These are phyloP conservation scores for Geum urbanum DNA, from an alignment of 306 rosid genomes.

Conservation along the genomic window DNA sequence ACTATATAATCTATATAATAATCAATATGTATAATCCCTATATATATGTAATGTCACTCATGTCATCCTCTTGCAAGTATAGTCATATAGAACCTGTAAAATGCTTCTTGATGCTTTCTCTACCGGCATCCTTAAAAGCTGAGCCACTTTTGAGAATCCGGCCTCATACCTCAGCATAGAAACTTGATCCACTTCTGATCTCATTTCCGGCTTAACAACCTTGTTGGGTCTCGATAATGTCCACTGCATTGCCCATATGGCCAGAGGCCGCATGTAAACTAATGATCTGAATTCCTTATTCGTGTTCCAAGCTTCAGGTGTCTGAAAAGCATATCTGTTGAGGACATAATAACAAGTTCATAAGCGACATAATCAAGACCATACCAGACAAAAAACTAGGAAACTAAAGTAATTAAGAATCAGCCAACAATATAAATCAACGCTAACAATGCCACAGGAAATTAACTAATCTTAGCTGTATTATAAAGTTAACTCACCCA, in stretches of 20 bases:
- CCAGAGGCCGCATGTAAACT: slow-evolving; percentile 90
- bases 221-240: slow-evolving; percentile 52
- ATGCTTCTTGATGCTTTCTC: slow-evolving; percentile 50
- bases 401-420: background rate
- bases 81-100: slow-evolving; percentile 59
- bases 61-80: slow-evolving; percentile 58
- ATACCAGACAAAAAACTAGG: background rate
- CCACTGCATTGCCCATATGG: slow-evolving; percentile 99
- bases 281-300: slow-evolving; percentile 62
- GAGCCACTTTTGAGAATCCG: slow-evolving; percentile 71
- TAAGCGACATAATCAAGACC: slow-evolving; percentile 1
- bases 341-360: slow-evolving; percentile 24
- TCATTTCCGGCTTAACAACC: slow-evolving; percentile 24
- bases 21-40: background rate
- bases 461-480: background rate
- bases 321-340: slow-evolving; percentile 80
- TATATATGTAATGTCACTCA: slow-evolving; percentile 1
- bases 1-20: background rate
- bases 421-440: background rate
- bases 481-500: slow-evolving; percentile 47
- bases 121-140: slow-evolving; percentile 54
- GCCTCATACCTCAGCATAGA: slow-evolving; percentile 41
- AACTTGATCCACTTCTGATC: slow-evolving; percentile 41
- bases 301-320: slow-evolving; percentile 87
- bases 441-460: background rate